Conservation (phyloP, 495 filamentous ascomycete genomes). For the Entonaema liquescens region DNA sequence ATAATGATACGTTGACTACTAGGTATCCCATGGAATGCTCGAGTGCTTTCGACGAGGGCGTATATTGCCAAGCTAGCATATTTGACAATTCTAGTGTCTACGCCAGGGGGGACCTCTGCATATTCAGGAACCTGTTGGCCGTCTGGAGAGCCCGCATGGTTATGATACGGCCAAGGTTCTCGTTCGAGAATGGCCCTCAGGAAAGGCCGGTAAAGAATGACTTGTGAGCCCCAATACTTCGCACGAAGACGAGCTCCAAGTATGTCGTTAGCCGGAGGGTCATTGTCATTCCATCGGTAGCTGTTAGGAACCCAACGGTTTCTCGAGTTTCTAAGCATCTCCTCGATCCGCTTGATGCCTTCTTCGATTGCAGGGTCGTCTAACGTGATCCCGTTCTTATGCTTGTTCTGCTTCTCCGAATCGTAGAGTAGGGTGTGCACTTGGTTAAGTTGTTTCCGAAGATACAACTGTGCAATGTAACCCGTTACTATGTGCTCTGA, state of each 20-base stretch:
- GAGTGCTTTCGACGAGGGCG: constrained; percentile 84
- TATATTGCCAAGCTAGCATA: constrained; percentile 68
- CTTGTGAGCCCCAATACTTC: constrained; percentile 92
- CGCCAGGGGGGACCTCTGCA: constrained; percentile 30
- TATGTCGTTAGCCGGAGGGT: constrained; percentile 76
- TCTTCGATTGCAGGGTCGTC: constrained; percentile 39
- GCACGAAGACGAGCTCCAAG: constrained; percentile 85
- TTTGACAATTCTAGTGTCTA: constrained; percentile 60
- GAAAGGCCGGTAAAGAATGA: constrained; percentile 88
- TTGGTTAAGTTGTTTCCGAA: constrained; percentile 84
- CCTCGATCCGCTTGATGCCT: constrained; percentile 43
- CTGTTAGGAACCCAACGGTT: constrained; percentile 49
- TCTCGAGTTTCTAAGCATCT: constrained; percentile 45
- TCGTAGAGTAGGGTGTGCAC: constrained; percentile 84
- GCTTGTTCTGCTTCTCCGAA: constrained; percentile 53
- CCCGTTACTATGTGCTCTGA: constrained; percentile 71
- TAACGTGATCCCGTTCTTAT: constrained; percentile 47
- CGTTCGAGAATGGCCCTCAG: constrained; percentile 69
- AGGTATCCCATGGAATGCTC: constrained; percentile 78
- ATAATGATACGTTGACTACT: constrained; percentile 74
- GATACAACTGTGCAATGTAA: constrained; percentile 85
- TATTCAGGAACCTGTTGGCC: constrained; percentile 42
- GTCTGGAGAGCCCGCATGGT: constrained; percentile 36
- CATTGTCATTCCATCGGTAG: constrained; percentile 71
- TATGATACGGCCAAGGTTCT: constrained; percentile 37